Base-by-base conservation (phyloP, 345 rosid species). In the Anastatica hierochuntica region DNA sequence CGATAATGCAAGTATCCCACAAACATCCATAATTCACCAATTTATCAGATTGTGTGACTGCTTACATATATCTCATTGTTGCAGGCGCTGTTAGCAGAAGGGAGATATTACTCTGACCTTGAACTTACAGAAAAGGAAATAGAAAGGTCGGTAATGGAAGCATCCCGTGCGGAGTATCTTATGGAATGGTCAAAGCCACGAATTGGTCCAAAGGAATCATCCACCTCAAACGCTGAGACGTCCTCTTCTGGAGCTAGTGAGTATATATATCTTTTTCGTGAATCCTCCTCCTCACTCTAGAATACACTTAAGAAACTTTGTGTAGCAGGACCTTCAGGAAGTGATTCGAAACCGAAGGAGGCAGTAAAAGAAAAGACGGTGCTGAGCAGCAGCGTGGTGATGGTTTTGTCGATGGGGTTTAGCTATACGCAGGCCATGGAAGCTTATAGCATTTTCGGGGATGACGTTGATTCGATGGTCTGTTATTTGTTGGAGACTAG, bases 71-170 rank as follows among this genome's bases (percentile, higher is more conserved):
- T 46, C 54, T 68, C 29, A 36, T 24, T 48, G 60, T 48, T 46
- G 21, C 83, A 94, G 99, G 97, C 96, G 35, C 97, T 94, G 40
- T 58, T 94, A 51, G 92, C 95, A 18, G 97, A 94, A 79, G 99
- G 73, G 36, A 60, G 62, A 47, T 67, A 44, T 47, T 82, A 84
- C 74, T 94, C 99, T 41, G 99, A 94, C 66, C 73, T 94, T 5
- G 99, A 94, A 76, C 87, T 88, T 36, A 94, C 99, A 1, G 96
- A 94, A 71, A 94, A 82, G 75, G 99, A 88, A 65, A 94, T 94
- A 0, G 97, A 85, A 41, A 67, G 83, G 10, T 85, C 85, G 76
- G 99, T 85, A 43, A 94, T 94, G 90, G 99, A 82, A 72, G 84
- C 94, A 64, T 94, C 99, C 27, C 89, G 99, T 52, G 99, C 89